phyloP scores from a whole-genome alignment of 1,284 basidiomycete species.

The Rhodofomes roseus region DNA sequence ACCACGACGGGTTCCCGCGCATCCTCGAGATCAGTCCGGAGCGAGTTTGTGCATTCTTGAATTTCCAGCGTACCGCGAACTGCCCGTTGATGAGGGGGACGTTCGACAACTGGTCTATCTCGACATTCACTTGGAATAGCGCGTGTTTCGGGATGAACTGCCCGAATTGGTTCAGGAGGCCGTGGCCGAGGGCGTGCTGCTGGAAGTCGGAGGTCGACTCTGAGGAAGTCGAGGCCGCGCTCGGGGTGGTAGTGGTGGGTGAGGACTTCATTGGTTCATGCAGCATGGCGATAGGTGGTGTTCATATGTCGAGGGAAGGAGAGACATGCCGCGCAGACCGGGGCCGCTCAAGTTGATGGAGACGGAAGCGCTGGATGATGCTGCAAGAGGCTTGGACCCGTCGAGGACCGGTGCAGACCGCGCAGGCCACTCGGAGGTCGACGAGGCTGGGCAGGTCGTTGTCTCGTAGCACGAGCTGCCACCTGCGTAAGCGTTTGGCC shows the following conservation, averaged over 20 bases:
- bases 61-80: conserved; percentile 74
- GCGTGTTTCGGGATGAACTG: conserved; percentile 57
- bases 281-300: background rate
- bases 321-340: conserved; percentile 6
- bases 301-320: conserved; percentile 2
- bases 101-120: conserved; percentile 70
- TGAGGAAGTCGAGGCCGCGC: conserved; percentile 3
- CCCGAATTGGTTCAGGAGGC: conserved; percentile 40
- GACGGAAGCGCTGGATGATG: conserved; percentile 1
- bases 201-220: conserved; percentile 1
- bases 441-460: background rate
- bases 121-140: conserved; percentile 61
- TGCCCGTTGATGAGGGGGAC: conserved; percentile 75
- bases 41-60: conserved; percentile 57
- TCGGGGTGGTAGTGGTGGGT: background rate
- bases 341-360: conserved; percentile 3
- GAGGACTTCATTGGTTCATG: conserved; percentile 5
- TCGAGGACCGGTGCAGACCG: background rate
- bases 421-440: background rate
- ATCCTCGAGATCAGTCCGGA: conserved; percentile 36
- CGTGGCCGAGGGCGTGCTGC: conserved; percentile 14
- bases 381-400: background rate
- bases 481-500: too few species aligned
- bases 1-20: conserved; percentile 32
- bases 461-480: background rate